phyloP scores from a whole-genome alignment of 345 rosid species.

The Odontarrhena argentea region DNA sequence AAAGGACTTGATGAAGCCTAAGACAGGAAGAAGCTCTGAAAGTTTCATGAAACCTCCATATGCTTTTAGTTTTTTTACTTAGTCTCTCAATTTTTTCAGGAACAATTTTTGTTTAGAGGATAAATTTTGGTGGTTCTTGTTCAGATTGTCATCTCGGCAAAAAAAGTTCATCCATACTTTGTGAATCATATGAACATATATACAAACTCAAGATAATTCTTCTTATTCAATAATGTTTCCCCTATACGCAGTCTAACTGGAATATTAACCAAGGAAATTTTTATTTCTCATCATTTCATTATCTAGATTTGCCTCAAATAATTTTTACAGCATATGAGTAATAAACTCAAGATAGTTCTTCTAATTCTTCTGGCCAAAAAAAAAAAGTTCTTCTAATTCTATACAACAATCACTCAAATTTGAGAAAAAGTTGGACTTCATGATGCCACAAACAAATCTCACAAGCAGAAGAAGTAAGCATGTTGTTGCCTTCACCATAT shows the following conservation, averaged over 20 bases:
- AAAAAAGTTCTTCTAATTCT: background rate
- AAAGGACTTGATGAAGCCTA: constrained; percentile 37
- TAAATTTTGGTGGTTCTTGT: background rate
- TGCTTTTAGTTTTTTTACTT: background rate
- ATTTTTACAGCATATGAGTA: background rate
- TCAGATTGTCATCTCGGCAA: constrained; percentile 26
- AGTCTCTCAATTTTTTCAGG: background rate
- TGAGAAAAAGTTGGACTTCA: background rate
- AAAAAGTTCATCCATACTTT: background rate
- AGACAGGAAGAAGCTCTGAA: constrained; percentile 2
- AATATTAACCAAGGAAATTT: too few relatives aligned
- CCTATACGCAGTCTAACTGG: too few relatives aligned
- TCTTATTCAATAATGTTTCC: background rate
- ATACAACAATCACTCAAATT: background rate
- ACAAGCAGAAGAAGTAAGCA: background rate
- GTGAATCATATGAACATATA: constrained; percentile 6
- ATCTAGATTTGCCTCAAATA: too few relatives aligned
- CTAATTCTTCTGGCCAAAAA: too few relatives aligned
- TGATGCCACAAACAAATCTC: constrained; percentile 16
- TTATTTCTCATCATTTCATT: too few relatives aligned
- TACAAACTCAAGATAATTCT: background rate
- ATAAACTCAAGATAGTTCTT: background rate
- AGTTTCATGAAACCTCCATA: constrained; percentile 6
- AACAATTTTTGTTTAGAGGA: background rate
- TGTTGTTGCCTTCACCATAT: background rate